Conservation (phyloP, 768 basidiomycete genomes). For the Scleroderma bovista region DNA sequence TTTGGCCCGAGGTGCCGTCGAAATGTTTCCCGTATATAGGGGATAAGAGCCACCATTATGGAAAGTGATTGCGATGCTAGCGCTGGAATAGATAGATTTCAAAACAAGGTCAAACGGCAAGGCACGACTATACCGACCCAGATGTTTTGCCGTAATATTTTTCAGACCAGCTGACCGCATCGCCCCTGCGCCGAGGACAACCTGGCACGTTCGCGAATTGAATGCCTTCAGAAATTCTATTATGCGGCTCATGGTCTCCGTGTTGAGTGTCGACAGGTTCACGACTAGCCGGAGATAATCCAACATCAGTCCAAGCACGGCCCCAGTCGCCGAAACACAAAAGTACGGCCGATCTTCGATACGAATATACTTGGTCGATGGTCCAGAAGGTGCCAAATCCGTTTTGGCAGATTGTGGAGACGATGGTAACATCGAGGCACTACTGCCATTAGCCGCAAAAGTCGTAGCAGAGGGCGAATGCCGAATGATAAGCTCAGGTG, state of each 20-base stretch:
- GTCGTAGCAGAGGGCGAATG: constrained; percentile 1
- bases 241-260: constrained; percentile 89
- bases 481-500: constrained; percentile 55
- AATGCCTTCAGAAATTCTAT: constrained; percentile 97
- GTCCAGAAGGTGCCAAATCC: constrained; percentile 16
- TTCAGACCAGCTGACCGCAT: constrained; percentile 97
- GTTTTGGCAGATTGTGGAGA: constrained; percentile 14
- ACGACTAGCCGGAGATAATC: constrained; percentile 88
- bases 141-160: constrained; percentile 97
- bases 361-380: constrained; percentile 52
- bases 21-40: constrained; percentile 93
- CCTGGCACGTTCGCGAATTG: constrained; percentile 97
- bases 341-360: constrained; percentile 86
- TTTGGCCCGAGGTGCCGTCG: constrained; percentile 89
- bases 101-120: constrained; percentile 5
- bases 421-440: constrained; percentile 18
- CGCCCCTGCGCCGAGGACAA: constrained; percentile 97
- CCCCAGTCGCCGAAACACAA: constrained; percentile 78
- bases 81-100: constrained; percentile 41
- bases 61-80: constrained; percentile 95
- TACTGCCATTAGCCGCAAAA: constrained; percentile 7
- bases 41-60: constrained; percentile 89
- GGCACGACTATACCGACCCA: constrained; percentile 49
- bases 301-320: constrained; percentile 61
- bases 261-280: constrained; percentile 84